These are phyloP conservation scores for Penicillium sp. DNA, from an alignment of 2,329 filamentous ascomycete species.

Conservation along the genomic window DNA sequence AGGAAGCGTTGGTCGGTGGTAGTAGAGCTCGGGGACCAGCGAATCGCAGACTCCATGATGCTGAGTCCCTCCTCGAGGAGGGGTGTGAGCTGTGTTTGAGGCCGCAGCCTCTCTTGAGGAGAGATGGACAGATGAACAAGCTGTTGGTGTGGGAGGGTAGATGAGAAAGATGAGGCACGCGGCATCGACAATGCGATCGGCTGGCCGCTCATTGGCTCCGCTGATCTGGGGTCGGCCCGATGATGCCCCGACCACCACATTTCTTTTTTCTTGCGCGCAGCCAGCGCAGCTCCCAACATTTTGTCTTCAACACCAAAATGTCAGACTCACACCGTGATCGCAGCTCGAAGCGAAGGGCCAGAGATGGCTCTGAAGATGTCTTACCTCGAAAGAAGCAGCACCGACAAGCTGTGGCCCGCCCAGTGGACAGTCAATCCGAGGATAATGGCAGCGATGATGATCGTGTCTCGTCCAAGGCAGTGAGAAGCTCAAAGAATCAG, in stretches of 20 bases:
- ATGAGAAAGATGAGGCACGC: conserved; percentile 13
- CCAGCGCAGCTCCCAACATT: conserved; percentile 11
- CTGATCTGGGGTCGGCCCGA: conserved; percentile 41
- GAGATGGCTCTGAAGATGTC: conserved; percentile 35
- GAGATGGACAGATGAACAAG: conserved; percentile 14
- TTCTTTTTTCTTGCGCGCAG: conserved; percentile 29
- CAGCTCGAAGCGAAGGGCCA: conserved; percentile 39
- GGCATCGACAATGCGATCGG: conserved; percentile 26
- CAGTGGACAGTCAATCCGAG: conserved; percentile 23
- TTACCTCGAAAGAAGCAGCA: conserved; percentile 37
- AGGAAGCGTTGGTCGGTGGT: conserved; percentile 62
- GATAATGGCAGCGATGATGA: conserved; percentile 22
- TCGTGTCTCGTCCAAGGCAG: conserved; percentile 16
- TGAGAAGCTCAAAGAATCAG: conserved; percentile 31
- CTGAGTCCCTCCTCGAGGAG: conserved; percentile 14
- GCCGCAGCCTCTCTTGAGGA: conserved; percentile 25
- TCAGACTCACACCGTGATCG: conserved; percentile 28
- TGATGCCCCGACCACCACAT: conserved; percentile 34
- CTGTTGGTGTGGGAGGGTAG: conserved; percentile 6
- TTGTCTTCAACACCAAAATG: conserved; percentile 23
- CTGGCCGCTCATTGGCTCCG: conserved; percentile 35
- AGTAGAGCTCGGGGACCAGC: conserved; percentile 67
- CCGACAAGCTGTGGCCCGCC: conserved; percentile 20
- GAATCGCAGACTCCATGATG: conserved; percentile 58
- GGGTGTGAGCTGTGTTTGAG: conserved; percentile 18